Base-by-base conservation (phyloP, 1,139 yeast species). In the Petasospora rhodanensis region DNA sequence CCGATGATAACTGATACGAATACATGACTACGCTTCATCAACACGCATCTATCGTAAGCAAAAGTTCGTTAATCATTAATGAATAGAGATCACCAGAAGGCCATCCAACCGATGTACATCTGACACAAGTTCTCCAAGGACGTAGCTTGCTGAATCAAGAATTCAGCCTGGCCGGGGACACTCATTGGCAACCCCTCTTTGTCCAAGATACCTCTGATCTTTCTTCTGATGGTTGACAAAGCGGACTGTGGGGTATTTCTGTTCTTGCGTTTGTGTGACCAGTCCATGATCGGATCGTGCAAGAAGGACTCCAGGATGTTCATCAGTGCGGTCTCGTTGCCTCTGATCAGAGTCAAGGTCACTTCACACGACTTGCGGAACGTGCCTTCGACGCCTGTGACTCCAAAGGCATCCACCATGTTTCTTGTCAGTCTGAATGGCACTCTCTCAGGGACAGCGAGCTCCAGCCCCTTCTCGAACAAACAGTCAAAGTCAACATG, bases 401-500 rank as follows among this genome's bases (percentile, higher is more conserved):
- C 77, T 2, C 98, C 97, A 68, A 87, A 76, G 0, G 96, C 97
- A 58, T 87, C 96, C 5, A 79, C 76, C 71, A 93, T 71, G 51
- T 91, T 89, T 32, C 76, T 85, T 0, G 98, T 91, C 31, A 93
- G 59, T 42, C 99, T 66, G 57, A 93, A 93, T 0, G 98, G 99
- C 2, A 93, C 98, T 22, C 86, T 65, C 54, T 93, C 99, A 0
- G 98, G 99, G 13, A 64, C 61, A 9, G 66, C 62, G 15, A 65
- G 46, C 12, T 52, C 53, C 28, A 54, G 52, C 19, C 84, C 85
- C 51, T 82, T 91, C 51, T 86, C 98, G 54, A 93, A 93, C 29
- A 93, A 64, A 61, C 97, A 91, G 54, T 93, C 97, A 58, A 91
- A 93, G 59, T 93, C 99, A 38, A 93, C 96, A 56, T 93, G 99